A percentile compares a stretch with the other conserved stretches of the same genome.
Evolutionary conservation across 371 early-diverging fungal genomes (phyloP).

Genomic region (Mortierella sp.): DNA sequence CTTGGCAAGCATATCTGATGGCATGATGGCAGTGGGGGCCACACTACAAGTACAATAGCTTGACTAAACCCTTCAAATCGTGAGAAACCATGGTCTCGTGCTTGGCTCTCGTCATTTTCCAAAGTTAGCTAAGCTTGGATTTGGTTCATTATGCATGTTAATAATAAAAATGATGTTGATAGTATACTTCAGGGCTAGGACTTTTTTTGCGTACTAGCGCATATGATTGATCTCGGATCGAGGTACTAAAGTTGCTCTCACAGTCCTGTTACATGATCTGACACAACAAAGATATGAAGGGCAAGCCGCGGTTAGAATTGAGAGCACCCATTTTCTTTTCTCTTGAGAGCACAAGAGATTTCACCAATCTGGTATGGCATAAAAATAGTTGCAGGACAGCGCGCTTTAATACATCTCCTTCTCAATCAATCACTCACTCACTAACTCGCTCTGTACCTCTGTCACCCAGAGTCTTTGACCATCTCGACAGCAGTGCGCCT

Average conservation of each 20-base stretch:
- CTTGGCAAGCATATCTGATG: no score
- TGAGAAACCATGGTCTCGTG: constrained; percentile 7
- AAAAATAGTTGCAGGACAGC: constrained; percentile 14
- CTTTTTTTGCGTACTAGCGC: neutral
- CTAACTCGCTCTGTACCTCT: constrained; percentile 2
- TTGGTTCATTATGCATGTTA: neutral
- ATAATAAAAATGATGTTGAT: neutral
- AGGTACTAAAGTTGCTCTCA: neutral
- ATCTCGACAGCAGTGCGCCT: no score
- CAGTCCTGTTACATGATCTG: constrained; percentile 7
- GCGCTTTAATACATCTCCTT: constrained; percentile 3
- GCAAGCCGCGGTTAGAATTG: neutral
- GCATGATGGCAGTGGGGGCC: neutral
- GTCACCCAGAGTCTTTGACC: no score
- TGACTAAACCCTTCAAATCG: neutral
- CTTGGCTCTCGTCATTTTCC: neutral
- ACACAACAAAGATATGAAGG: neutral
- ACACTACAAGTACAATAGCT: neutral
- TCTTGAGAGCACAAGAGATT: constrained; percentile 10
- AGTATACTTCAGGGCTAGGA: neutral
- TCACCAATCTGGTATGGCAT: constrained; percentile 25
- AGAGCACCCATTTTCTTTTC: constrained; percentile 14
- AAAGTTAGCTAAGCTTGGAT: constrained; percentile 2
- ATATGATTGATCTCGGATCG: neutral
- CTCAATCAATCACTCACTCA: neutral